These are phyloP conservation scores for Ophiorrhiza pumila DNA, from an alignment of 257 asterid genomes.

Conservation along the genomic window DNA sequence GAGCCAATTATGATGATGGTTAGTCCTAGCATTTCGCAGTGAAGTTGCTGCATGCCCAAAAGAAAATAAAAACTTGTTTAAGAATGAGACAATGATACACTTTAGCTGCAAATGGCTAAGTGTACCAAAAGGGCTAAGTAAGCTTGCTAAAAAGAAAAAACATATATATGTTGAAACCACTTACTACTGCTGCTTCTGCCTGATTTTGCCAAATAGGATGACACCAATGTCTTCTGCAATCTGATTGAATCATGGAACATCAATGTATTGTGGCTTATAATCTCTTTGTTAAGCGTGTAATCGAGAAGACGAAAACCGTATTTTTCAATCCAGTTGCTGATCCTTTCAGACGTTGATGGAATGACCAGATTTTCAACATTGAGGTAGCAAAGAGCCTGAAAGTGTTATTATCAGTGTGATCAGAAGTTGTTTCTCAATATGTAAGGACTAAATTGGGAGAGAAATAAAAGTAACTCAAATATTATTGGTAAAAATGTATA, in stretches of 20 bases:
- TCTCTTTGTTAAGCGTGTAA: constrained; percentile 27
- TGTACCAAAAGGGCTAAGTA: background rate
- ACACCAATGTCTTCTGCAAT: constrained; percentile 34
- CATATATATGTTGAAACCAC: background rate
- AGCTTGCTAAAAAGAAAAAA: background rate
- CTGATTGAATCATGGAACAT: constrained; percentile 48
- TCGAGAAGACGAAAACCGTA: constrained; percentile 29
- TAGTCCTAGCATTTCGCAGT: background rate
- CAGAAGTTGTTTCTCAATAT: background rate
- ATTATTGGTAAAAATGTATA: background rate
- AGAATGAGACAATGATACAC: background rate
- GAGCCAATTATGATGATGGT: background rate
- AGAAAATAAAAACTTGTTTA: background rate
- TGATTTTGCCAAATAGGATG: constrained; percentile 22
- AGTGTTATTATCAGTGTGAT: background rate
- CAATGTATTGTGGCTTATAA: constrained; percentile 36
- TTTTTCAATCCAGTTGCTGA: constrained; percentile 31
- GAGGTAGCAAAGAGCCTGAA: constrained; percentile 43
- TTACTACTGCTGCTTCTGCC: constrained; percentile 3
- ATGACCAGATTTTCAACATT: constrained; percentile 46
- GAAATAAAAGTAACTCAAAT: background rate
- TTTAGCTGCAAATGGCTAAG: background rate
- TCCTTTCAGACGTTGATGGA: constrained; percentile 37
- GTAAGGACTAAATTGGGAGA: background rate
- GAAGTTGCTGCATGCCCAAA: constrained; percentile 15